Percentiles rank a stretch among this genome's conserved stretches.
Conservation (phyloP, 164 flowering plant genomes). For the Houttuynia cordata region DNA sequence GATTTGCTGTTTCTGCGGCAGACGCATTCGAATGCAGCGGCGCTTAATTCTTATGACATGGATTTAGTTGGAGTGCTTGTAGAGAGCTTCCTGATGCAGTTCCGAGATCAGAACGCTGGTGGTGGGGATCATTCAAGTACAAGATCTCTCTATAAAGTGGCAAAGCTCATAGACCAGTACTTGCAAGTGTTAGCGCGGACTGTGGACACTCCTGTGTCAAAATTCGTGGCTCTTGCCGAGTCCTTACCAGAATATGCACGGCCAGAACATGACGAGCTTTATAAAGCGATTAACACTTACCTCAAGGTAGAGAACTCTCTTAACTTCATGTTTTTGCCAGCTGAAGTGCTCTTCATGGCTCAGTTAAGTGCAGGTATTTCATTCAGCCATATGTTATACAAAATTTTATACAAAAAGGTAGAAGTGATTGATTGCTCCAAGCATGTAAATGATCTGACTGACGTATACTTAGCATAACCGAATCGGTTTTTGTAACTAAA, state of each 20-base stretch:
- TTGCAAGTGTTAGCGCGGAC: conserved; percentile 56
- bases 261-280: conserved; percentile 60
- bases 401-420: no score
- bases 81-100: conserved; percentile 41
- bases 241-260: conserved; percentile 55
- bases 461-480: not conserved
- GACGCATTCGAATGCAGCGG: conserved; percentile 16
- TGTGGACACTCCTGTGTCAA: conserved; percentile 35
- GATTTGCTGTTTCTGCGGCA: conserved; percentile 42
- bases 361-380: not conserved
- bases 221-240: conserved; percentile 50
- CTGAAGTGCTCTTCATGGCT: no score
- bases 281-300: conserved; percentile 69
- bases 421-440: not conserved
- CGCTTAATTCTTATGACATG: conserved; percentile 33
- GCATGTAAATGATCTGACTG: not conserved
- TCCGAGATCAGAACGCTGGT: conserved; percentile 20
- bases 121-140: conserved; percentile 15
- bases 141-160: conserved; percentile 35
- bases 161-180: conserved; percentile 61
- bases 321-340: no score
- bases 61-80: conserved; percentile 45
- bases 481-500: not conserved
- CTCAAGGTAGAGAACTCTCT: conserved; percentile 48
- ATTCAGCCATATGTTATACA: not conserved